Evolutionary conservation across 2,329 filamentous ascomycete genomes (phyloP).

Genomic region (Sarocladium oryzae): DNA sequence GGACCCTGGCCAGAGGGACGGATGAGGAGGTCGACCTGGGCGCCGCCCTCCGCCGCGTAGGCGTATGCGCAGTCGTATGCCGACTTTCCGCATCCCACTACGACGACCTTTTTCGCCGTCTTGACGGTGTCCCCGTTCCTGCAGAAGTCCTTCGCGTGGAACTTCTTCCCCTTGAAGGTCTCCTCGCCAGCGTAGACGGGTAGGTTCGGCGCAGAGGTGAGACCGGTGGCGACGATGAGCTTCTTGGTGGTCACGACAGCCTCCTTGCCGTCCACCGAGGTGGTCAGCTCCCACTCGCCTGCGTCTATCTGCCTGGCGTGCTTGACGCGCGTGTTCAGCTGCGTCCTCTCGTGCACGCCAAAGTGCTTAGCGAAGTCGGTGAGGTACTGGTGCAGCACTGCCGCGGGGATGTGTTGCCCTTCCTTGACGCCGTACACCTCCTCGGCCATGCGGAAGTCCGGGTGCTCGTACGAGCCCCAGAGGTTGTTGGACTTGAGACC

Average conservation of each 20-base stretch:
- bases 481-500: conserved; percentile 60
- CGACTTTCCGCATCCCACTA: conserved; percentile 52
- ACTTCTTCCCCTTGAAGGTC: conserved; percentile 28
- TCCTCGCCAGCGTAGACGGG: conserved; percentile 30
- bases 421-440: conserved; percentile 33
- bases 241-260: conserved; percentile 23
- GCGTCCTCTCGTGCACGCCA: conserved; percentile 39
- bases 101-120: conserved; percentile 28
- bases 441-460: conserved; percentile 54
- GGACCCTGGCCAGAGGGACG: conserved; percentile 44
- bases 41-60: conserved; percentile 37
- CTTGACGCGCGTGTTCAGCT: conserved; percentile 44
- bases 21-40: conserved; percentile 44
- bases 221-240: conserved; percentile 41
- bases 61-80: conserved; percentile 52
- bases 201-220: conserved; percentile 37
- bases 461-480: conserved; percentile 55
- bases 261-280: conserved; percentile 3
- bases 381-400: conserved; percentile 30
- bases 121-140: conserved; percentile 24
- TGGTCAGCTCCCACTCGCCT: conserved; percentile 14
- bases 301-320: conserved; percentile 24
- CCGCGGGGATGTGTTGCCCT: conserved; percentile 28
- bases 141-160: conserved; percentile 37
- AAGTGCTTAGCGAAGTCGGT: conserved; percentile 35